Conservation (phyloP, 2,329 filamentous ascomycete species). For the Fusarium buharicum region DNA sequence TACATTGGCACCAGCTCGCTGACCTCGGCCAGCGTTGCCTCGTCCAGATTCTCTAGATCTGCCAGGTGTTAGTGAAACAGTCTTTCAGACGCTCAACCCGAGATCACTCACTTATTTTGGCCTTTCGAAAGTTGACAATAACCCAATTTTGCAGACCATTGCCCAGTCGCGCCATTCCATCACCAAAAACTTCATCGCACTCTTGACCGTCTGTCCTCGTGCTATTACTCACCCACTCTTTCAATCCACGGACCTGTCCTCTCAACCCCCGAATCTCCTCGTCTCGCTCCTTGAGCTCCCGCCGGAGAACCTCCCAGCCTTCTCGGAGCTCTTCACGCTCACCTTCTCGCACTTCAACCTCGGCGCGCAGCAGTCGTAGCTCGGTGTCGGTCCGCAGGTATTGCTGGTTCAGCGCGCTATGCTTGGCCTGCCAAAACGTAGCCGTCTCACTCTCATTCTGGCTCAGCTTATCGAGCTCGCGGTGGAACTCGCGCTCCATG, state of each 20-base stretch:
- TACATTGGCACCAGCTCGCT: conserved; percentile 67
- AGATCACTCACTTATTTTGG: conserved; percentile 62
- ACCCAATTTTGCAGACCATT: conserved; percentile 81
- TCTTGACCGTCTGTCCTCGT: conserved; percentile 70
- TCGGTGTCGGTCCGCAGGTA: conserved; percentile 64
- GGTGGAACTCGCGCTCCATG: conserved; percentile 65
- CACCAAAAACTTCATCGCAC: conserved; percentile 74
- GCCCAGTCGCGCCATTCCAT: conserved; percentile 69
- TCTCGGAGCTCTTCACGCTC: conserved; percentile 62
- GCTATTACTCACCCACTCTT: conserved; percentile 76
- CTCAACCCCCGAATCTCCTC: conserved; percentile 65
- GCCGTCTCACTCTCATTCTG: conserved; percentile 66
- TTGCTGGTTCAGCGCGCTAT: conserved; percentile 63
- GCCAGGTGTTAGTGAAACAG: conserved; percentile 1
- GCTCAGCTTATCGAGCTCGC: conserved; percentile 63
- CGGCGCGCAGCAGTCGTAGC: conserved; percentile 60
- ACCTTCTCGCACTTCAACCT: conserved; percentile 59
- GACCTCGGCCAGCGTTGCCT: conserved; percentile 56
- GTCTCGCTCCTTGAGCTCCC: conserved; percentile 61
- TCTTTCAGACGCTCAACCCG: not conserved
- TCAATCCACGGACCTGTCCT: conserved; percentile 72
- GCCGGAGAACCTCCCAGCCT: conserved; percentile 59
- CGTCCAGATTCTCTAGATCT: conserved; percentile 59
- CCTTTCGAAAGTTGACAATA: conserved; percentile 73
- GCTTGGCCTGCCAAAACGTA: conserved; percentile 67